Evolutionary conservation across 2,329 filamentous ascomycete genomes (phyloP).

Genomic region (Penicillium sumatraense): DNA sequence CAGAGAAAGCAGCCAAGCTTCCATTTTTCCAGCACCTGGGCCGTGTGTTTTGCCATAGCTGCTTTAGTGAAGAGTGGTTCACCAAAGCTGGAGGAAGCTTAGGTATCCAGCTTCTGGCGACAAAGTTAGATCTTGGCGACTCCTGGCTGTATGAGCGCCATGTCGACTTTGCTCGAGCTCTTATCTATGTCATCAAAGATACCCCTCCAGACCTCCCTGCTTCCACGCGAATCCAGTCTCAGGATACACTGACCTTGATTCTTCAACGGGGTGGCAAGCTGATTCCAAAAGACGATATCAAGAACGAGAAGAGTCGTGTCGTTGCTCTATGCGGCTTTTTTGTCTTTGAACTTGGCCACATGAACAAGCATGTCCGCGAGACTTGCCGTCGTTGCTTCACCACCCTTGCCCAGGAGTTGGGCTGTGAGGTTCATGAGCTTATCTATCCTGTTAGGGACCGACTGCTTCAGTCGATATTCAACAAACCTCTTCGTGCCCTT

Average conservation of each 20-base stretch:
- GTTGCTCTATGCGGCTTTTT: constrained; percentile 81
- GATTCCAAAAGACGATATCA: constrained; percentile 77
- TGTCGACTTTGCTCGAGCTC: constrained; percentile 83
- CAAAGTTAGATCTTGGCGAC: constrained; percentile 82
- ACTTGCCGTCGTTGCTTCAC: constrained; percentile 81
- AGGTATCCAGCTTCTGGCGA: constrained; percentile 86
- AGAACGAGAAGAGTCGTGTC: constrained; percentile 68
- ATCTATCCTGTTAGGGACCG: constrained; percentile 89
- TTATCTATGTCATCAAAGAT: constrained; percentile 98
- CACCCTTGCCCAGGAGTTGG: constrained; percentile 77
- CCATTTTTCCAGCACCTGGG: constrained; percentile 84
- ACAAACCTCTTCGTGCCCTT: constrained; percentile 88
- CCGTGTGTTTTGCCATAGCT: constrained; percentile 87
- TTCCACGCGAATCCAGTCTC: constrained; percentile 80
- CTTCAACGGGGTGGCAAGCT: constrained; percentile 78
- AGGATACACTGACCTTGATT: constrained; percentile 80
- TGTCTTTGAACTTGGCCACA: constrained; percentile 87
- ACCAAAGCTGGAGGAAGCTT: constrained; percentile 91
- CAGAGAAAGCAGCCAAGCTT: constrained; percentile 72
- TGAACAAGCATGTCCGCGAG: constrained; percentile 92
- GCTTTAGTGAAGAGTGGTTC: constrained; percentile 98
- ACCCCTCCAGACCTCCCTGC: constrained; percentile 94
- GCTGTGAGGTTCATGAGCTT: constrained; percentile 82
- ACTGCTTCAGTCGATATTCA: constrained; percentile 88
- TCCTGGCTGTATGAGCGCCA: constrained; percentile 82